A percentile compares a stretch with the other conserved stretches of the same genome.
phyloP scores from a whole-genome alignment of 2,329 filamentous ascomycete genomes.

The Dactylonectria macrodidyma region DNA sequence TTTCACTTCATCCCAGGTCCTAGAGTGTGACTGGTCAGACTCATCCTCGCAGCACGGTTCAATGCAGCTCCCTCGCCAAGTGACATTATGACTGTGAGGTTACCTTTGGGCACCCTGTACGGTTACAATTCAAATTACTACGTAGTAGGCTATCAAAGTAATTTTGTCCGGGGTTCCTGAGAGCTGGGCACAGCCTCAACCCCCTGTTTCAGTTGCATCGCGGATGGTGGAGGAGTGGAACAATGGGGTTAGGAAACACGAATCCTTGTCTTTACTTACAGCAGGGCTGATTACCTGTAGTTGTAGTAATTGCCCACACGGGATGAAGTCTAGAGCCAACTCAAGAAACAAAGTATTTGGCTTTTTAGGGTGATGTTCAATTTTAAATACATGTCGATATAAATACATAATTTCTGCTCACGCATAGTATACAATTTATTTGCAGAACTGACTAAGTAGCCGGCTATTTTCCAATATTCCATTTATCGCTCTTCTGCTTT shows the following conservation, averaged over 20 bases:
- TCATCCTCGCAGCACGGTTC: not conserved
- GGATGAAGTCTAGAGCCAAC: no score
- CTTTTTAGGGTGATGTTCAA: not conserved
- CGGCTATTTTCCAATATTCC: not conserved
- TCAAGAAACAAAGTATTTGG: not conserved
- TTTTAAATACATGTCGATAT: not conserved
- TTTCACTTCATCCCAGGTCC: not conserved
- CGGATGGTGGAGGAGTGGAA: not conserved
- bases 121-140: not conserved
- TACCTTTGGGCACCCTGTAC: not conserved
- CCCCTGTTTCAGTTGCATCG: conserved; percentile 1
- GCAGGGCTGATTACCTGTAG: no score
- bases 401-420: not conserved
- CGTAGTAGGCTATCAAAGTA: not conserved
- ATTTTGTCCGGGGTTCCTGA: not conserved
- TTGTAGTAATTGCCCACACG: not conserved
- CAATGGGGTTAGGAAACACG: not conserved
- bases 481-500: not conserved
- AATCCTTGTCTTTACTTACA: no score
- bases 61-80: not conserved
- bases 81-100: not conserved
- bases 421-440: not conserved
- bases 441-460: not conserved
- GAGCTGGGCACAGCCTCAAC: not conserved
- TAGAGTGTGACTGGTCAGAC: not conserved